phyloP scores from a whole-genome alignment of 257 asterid species.

The Leptodermis oblonga region DNA sequence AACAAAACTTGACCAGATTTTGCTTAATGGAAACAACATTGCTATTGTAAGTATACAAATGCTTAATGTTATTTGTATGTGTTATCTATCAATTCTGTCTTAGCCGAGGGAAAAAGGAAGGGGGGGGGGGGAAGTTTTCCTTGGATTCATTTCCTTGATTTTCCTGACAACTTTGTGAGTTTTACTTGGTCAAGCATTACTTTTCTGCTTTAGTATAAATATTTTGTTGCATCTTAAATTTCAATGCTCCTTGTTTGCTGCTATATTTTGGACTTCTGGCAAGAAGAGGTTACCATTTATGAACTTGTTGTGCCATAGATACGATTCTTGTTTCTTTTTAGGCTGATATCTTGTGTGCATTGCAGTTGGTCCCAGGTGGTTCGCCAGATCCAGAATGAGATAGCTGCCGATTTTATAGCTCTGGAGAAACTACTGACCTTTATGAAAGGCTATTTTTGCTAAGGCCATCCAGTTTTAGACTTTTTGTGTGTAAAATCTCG shows the following conservation, averaged over 20 bases:
- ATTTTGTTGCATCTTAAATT: background rate
- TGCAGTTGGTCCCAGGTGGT: slow-evolving; percentile 55
- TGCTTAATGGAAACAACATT: slow-evolving; percentile 92
- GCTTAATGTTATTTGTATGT: background rate
- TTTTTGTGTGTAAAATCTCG: slow-evolving; percentile 1
- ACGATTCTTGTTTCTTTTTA: background rate
- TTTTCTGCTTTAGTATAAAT: background rate
- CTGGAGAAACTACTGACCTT: background rate
- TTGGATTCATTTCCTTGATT: background rate
- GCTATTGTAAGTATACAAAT: slow-evolving; percentile 67
- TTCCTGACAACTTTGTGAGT: background rate
- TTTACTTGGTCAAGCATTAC: background rate
- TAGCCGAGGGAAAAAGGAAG: background rate
- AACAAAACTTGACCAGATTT: slow-evolving; percentile 84
- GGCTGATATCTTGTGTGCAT: background rate
- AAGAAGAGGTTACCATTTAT: no score
- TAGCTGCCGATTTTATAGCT: background rate
- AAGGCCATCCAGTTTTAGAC: background rate
- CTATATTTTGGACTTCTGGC: background rate
- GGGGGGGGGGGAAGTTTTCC: no score
- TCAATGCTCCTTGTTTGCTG: background rate
- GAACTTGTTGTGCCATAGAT: background rate
- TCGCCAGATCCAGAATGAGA: slow-evolving; percentile 39
- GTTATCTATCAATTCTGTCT: background rate
- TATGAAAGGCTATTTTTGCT: slow-evolving; percentile 7